Percentiles rank a stretch among this genome's conserved stretches.
These are phyloP conservation scores for Fraxinus americana DNA, from an alignment of 257 asterid genomes.

Conservation along the genomic window DNA sequence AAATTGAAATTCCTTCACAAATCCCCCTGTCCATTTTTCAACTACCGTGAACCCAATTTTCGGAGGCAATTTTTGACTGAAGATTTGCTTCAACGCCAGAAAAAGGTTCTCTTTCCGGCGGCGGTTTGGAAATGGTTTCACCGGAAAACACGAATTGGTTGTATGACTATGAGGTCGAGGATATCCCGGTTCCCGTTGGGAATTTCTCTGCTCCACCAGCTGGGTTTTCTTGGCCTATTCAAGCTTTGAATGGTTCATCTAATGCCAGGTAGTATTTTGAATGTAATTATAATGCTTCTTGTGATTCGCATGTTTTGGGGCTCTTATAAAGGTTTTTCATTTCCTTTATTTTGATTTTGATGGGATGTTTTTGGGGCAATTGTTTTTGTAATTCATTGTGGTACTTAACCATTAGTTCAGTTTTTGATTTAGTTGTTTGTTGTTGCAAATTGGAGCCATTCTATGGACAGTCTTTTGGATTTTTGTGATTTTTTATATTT, in stretches of 20 bases:
- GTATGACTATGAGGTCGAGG: conserved; percentile 81
- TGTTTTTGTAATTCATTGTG: conserved; percentile 13
- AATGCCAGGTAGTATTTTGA: conserved; percentile 51
- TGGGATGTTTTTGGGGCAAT: not conserved
- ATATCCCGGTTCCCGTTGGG: conserved; percentile 54
- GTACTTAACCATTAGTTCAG: conserved; percentile 7
- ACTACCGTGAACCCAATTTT: not conserved
- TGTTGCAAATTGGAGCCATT: not conserved
- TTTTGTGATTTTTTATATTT: not conserved
- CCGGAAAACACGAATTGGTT: conserved; percentile 91
- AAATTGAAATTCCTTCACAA: conserved; percentile 10
- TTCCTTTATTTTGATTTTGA: conserved; percentile 7
- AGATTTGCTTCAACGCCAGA: not conserved
- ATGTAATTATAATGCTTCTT: conserved; percentile 17
- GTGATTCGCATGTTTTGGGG: conserved; percentile 31
- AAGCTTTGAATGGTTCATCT: conserved; percentile 58
- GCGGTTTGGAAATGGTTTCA: conserved; percentile 69
- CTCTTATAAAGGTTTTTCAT: conserved; percentile 37
- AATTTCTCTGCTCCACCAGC: conserved; percentile 56
- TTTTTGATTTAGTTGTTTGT: conserved; percentile 3
- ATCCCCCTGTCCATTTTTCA: conserved; percentile 12
- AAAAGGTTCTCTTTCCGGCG: conserved; percentile 20
- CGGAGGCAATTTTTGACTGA: not conserved
- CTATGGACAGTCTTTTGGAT: conserved; percentile 8
- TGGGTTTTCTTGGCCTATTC: conserved; percentile 76